Base-by-base conservation (phyloP, 805 yeast species). In the Sungouiella thailandica region DNA sequence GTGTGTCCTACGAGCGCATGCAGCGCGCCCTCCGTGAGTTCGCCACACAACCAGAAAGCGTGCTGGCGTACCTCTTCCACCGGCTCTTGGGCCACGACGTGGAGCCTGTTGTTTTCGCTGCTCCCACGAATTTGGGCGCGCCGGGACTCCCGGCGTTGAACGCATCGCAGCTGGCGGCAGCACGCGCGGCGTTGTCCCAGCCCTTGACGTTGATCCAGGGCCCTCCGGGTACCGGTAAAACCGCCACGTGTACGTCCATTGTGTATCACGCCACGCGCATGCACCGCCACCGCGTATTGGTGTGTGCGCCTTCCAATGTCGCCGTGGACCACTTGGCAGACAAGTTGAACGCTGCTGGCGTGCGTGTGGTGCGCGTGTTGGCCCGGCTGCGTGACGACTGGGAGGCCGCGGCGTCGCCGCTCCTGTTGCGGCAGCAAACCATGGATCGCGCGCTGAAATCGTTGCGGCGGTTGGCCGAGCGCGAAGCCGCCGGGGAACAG, bases 221-320 rank as follows among this genome's bases (percentile, higher is more conserved):
- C 12, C 97, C 97, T 7, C 97, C 97, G 3, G 72, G 72, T 13
- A 89, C 97, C 0, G 97, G 97, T 55, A 89, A 89, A 53, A 89
- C 97, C 1, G 94, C 86, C 11, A 88, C 96, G 0, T 86, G 96
- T 0, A 90, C 96, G 2, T 80, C 95, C 0, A 84, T 89, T 37
- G 75, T 88, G 19, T 81, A 84, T 47, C 95, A 86, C 49, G 62
- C 87, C 34, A 68, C 78, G 3, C 74, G 76, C 38, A 51, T 79
- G 40, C 76, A 74, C 46, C 74, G 74, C 35, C 79, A 76, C 30
- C 74, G 76, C 41, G 77, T 88, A 7, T 67, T 89, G 25, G 96
- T 88, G 3, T 86, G 96, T 67, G 96, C 97, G 3, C 96, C 97
- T 15, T 88, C 96, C 14, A 89, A 89, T 57, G 90, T 89, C 31